Evolutionary conservation across 2,329 filamentous ascomycete genomes (phyloP).

Genomic region (Lecanoromycetidae sp.): DNA sequence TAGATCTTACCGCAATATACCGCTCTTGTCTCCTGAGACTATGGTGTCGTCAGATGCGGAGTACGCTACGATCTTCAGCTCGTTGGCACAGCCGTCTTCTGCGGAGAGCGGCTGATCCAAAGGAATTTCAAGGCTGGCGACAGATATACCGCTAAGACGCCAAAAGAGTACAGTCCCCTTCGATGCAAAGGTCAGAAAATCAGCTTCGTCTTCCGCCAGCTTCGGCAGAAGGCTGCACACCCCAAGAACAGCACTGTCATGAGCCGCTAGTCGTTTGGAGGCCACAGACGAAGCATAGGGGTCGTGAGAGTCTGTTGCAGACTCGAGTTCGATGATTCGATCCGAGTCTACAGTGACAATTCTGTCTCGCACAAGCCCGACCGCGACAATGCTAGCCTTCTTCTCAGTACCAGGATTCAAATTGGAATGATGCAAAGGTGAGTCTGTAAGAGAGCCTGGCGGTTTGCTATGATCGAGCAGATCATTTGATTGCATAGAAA

Average conservation of each 20-base stretch:
- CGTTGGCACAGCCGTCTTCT: conserved; percentile 41
- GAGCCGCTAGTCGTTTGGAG: conserved; percentile 38
- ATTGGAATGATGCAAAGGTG: conserved; percentile 18
- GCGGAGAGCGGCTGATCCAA: conserved; percentile 48
- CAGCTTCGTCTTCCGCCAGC: conserved; percentile 50
- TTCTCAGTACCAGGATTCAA: background rate
- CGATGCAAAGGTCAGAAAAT: conserved; percentile 82
- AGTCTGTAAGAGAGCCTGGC: too few species aligned
- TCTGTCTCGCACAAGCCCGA: conserved; percentile 55
- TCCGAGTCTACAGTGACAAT: conserved; percentile 65
- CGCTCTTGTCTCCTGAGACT: conserved; percentile 74
- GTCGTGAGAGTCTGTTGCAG: conserved; percentile 20
- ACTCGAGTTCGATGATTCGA: conserved; percentile 57
- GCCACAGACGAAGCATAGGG: conserved; percentile 23
- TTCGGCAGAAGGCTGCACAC: conserved; percentile 49
- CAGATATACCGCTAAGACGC: conserved; percentile 59
- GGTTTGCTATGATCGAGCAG: conserved; percentile 23
- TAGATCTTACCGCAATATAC: conserved; percentile 51
- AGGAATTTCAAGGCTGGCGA: conserved; percentile 51
- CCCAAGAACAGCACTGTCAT: conserved; percentile 53
- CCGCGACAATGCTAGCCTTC: conserved; percentile 42
- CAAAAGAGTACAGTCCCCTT: conserved; percentile 74
- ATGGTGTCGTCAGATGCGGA: conserved; percentile 54
- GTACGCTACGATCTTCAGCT: conserved; percentile 46
- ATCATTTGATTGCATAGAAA: conserved; percentile 33